phyloP scores from a whole-genome alignment of 306 rosid genomes.

The Dryas alaskensis region DNA sequence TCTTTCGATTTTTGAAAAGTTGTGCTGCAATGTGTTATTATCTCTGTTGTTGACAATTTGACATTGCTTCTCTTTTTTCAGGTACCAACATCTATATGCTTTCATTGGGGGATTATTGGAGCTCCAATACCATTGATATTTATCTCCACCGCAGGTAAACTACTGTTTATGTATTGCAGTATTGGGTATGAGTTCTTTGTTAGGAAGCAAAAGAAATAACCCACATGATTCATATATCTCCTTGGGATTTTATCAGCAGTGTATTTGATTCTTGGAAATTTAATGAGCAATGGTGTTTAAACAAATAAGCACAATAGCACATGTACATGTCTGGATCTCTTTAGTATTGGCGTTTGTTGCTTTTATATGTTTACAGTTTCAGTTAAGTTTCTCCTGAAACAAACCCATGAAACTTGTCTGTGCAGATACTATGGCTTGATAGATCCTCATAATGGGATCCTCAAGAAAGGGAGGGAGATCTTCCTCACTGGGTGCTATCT shows the following conservation, averaged over 20 bases:
- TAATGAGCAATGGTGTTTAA: neutral
- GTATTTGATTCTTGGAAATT: neutral
- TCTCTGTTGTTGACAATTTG: neutral
- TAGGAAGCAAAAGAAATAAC: too few species aligned
- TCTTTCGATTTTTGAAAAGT: constrained; percentile 1
- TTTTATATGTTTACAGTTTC: neutral
- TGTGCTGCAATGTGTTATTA: constrained; percentile 7
- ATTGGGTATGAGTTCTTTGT: neutral
- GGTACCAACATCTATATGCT: constrained; percentile 90
- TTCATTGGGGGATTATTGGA: constrained; percentile 83
- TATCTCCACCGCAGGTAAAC: constrained; percentile 85
- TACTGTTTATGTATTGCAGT: neutral
- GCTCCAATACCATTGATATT: constrained; percentile 81
- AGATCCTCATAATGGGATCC: constrained; percentile 54
- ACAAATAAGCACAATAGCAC: neutral
- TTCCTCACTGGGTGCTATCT: constrained; percentile 92
- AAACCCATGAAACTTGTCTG: constrained; percentile 20
- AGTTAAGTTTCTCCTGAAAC: constrained; percentile 15
- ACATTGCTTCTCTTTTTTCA: constrained; percentile 28
- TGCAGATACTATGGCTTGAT: constrained; percentile 71
- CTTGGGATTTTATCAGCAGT: neutral
- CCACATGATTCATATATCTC: too few species aligned
- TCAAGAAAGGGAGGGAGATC: constrained; percentile 86
- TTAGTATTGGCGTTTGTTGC: neutral
- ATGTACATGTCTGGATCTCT: neutral